These are phyloP conservation scores for Cercospora citrullina DNA, from an alignment of 2,329 filamentous ascomycete species.

Conservation along the genomic window DNA sequence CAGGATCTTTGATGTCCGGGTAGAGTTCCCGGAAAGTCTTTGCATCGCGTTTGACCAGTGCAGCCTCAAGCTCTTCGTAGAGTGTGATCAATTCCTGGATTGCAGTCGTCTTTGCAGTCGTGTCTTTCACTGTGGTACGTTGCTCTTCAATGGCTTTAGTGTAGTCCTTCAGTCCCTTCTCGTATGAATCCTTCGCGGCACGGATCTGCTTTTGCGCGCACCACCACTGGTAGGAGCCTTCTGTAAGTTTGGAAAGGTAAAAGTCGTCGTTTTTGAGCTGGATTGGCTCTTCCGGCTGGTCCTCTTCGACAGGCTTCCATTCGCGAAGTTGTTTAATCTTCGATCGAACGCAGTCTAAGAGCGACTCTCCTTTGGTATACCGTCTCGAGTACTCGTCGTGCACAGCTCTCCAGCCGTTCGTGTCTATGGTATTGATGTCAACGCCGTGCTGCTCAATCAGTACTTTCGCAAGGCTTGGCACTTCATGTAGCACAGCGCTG, in stretches of 20 bases:
- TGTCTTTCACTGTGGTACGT: conserved; percentile 31
- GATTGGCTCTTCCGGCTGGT: conserved; percentile 30
- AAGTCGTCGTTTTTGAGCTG: conserved; percentile 46
- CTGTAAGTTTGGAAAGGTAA: conserved; percentile 54
- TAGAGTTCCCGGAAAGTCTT: conserved; percentile 68
- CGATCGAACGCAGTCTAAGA: conserved; percentile 62
- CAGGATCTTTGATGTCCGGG: conserved; percentile 49
- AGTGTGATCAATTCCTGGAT: conserved; percentile 54
- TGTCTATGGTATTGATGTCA: conserved; percentile 63
- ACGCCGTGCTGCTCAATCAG: conserved; percentile 60
- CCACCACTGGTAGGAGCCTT: conserved; percentile 64
- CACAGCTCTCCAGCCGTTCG: conserved; percentile 35
- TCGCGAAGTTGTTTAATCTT: conserved; percentile 54
- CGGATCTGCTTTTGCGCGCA: conserved; percentile 47
- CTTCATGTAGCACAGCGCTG: conserved; percentile 55
- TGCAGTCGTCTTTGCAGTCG: conserved; percentile 57
- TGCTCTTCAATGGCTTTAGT: conserved; percentile 25
- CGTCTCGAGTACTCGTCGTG: conserved; percentile 39
- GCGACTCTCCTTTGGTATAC: conserved; percentile 47
- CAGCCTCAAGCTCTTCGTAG: conserved; percentile 57
- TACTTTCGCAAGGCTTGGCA: conserved; percentile 55
- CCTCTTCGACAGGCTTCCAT: conserved; percentile 47
- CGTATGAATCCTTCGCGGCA: conserved; percentile 41
- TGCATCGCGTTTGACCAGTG: conserved; percentile 59
- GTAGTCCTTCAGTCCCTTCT: conserved; percentile 39